Percentiles rank a stretch among this genome's conserved stretches.
phyloP scores from a whole-genome alignment of 768 basidiomycete genomes.

The Epithele typhae region DNA sequence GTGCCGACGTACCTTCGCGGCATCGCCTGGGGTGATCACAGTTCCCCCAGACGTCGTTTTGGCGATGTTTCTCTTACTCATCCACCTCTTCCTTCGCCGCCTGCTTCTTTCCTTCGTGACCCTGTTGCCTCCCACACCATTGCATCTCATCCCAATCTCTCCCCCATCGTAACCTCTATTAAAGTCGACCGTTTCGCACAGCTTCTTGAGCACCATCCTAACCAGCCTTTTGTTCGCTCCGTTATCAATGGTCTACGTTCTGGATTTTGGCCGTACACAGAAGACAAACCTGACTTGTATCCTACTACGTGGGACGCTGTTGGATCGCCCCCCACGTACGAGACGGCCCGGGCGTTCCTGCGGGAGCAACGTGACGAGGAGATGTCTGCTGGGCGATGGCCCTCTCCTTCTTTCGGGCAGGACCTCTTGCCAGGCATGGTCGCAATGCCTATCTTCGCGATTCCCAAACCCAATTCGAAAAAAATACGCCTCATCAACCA shows the following conservation, averaged over 20 bases:
- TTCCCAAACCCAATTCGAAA: slow-evolving; percentile 31
- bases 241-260: slow-evolving; percentile 26
- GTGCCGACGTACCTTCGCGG: slow-evolving; percentile 7
- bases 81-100: slow-evolving; percentile 14
- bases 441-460: slow-evolving; percentile 32
- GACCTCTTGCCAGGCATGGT: slow-evolving; percentile 42
- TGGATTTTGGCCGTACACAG: slow-evolving; percentile 44
- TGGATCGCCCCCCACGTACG: background rate
- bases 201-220: slow-evolving; percentile 32
- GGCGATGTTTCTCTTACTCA: slow-evolving; percentile 9
- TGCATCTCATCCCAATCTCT: slow-evolving; percentile 23
- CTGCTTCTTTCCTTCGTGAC: slow-evolving; percentile 12
- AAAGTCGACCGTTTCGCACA: slow-evolving; percentile 28
- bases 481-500: slow-evolving; percentile 35
- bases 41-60: slow-evolving; percentile 15
- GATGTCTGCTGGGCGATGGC: slow-evolving; percentile 8
- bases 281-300: slow-evolving; percentile 22
- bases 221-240: slow-evolving; percentile 32
- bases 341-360: background rate
- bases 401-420: slow-evolving; percentile 27
- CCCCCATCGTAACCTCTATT: slow-evolving; percentile 35
- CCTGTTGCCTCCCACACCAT: slow-evolving; percentile 21
- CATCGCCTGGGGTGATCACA: slow-evolving; percentile 13
- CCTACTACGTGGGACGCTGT: slow-evolving; percentile 17
- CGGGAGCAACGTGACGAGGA: slow-evolving; percentile 17